Conservation (phyloP, 2,329 filamentous ascomycete genomes). For the Fusarium pilosicola region DNA sequence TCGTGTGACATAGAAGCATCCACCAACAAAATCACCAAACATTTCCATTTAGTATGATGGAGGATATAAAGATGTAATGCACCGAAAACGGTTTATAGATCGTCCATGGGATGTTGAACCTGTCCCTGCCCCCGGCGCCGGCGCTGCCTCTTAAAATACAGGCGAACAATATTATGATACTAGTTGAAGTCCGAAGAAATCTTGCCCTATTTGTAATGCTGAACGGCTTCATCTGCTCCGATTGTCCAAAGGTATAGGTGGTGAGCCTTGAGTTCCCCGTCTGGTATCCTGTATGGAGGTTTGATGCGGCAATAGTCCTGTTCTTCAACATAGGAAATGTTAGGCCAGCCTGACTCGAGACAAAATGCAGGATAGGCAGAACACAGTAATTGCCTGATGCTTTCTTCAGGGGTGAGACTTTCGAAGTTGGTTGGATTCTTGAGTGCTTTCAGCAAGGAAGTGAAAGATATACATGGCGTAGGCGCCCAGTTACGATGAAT, state of each 20-base stretch:
- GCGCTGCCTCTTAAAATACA: neutral
- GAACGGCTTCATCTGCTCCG: neutral
- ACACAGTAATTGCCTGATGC: neutral
- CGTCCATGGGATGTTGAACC: neutral
- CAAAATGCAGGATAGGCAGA: neutral
- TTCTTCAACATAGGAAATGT: neutral
- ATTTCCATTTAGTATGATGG: neutral
- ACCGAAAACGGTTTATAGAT: neutral
- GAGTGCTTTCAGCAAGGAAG: neutral
- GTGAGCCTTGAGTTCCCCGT: neutral
- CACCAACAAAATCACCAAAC: neutral
- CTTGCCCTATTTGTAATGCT: neutral
- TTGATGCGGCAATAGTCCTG: neutral
- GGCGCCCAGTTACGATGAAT: neutral
- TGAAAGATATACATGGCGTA: constrained; percentile 6
- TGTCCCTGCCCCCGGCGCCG: neutral
- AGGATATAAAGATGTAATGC: neutral
- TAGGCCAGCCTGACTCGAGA: neutral
- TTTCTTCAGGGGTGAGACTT: neutral
- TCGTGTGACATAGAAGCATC: neutral
- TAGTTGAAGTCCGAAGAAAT: neutral
- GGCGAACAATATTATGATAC: neutral
- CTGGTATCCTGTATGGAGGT: neutral
- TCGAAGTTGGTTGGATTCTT: neutral
- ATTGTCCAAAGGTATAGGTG: neutral